Conservation (phyloP, 768 basidiomycete species). For the Russula earlei region DNA sequence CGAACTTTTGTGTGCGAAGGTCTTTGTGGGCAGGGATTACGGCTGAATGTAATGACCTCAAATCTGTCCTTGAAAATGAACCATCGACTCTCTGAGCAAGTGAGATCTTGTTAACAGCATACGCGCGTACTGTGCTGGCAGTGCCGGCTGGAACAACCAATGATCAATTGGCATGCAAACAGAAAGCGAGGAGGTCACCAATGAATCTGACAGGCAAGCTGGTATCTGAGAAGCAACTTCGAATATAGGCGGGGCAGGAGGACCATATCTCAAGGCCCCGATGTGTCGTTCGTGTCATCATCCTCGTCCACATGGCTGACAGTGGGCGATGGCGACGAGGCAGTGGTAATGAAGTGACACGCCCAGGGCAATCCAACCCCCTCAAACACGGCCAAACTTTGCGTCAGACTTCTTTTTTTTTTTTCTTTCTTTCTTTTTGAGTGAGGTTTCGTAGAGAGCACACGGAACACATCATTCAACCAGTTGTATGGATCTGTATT, state of each 20-base stretch:
- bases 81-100: background rate
- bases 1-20: conserved; percentile 8
- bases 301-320: background rate
- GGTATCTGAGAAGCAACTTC: background rate
- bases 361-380: too few species aligned
- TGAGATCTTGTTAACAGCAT: background rate
- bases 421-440: too few species aligned
- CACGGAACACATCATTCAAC: too few species aligned
- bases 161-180: background rate
- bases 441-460: too few species aligned
- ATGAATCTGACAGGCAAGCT: background rate
- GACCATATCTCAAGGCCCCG: background rate
- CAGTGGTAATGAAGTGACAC: too few species aligned
- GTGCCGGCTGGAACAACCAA: background rate
- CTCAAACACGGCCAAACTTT: too few species aligned
- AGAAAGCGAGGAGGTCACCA: background rate
- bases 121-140: background rate
- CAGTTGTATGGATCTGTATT: too few species aligned
- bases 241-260: background rate
- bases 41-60: background rate
- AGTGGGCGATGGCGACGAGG: too few species aligned
- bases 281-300: background rate
- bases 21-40: background rate
- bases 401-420: too few species aligned
- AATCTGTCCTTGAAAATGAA: background rate